Evolutionary conservation across 2,329 filamentous ascomycete species (phyloP).

Genomic region (Scopulariopsis brevicaulis): DNA sequence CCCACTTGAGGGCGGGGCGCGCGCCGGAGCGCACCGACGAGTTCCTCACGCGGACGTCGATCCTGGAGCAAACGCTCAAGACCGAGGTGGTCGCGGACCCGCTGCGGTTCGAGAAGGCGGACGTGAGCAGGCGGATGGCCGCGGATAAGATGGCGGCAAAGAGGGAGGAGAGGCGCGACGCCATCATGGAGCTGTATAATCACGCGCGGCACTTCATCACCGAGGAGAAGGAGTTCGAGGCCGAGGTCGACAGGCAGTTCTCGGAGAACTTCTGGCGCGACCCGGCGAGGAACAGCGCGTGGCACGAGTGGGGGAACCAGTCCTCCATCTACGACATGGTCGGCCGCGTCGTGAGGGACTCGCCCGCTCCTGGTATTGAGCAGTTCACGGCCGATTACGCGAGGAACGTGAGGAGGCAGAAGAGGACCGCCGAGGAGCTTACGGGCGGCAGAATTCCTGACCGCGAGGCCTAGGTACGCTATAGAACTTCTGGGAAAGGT

Average conservation of each 20-base stretch:
- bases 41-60: conserved; percentile 57
- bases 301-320: conserved; percentile 37
- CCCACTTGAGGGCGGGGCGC: conserved; percentile 34
- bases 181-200: conserved; percentile 81
- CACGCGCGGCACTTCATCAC: conserved; percentile 82
- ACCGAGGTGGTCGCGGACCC: conserved; percentile 50
- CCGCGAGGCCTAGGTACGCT: neutral
- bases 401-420: conserved; percentile 38
- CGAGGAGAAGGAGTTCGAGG: conserved; percentile 63
- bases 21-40: conserved; percentile 68
- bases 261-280: conserved; percentile 43
- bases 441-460: conserved; percentile 44
- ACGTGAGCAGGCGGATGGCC: conserved; percentile 26
- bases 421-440: conserved; percentile 44
- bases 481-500: too few relatives aligned
- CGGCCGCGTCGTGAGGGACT: conserved; percentile 19
- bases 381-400: conserved; percentile 24
- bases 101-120: conserved; percentile 42
- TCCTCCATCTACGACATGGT: conserved; percentile 32
- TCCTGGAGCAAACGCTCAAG: conserved; percentile 39
- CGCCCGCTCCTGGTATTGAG: conserved; percentile 23
- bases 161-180: conserved; percentile 46
- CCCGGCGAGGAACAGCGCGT: conserved; percentile 32
- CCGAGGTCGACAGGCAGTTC: conserved; percentile 67
- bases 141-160: conserved; percentile 29